A percentile compares a stretch with the other conserved stretches of the same genome.
Evolutionary conservation across 768 basidiomycete genomes (phyloP).

Genomic region (Phaffia tasmanica): DNA sequence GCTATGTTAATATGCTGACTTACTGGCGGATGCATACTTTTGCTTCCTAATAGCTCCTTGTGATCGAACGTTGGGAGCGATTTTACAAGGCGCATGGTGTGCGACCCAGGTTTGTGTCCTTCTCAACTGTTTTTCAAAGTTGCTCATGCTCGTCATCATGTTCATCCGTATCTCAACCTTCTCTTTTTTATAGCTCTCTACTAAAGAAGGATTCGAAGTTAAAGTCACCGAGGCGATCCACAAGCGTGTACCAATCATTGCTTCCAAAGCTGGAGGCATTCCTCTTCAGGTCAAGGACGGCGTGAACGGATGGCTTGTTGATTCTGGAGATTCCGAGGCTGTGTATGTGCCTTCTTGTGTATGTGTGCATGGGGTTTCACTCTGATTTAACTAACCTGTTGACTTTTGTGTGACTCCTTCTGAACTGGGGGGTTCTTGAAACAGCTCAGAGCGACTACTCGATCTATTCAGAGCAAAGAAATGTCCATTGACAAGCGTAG

Average conservation of each 20-base stretch:
- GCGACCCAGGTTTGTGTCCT: slow-evolving; percentile 46
- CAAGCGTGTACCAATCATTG: slow-evolving; percentile 75
- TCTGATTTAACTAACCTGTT: background rate
- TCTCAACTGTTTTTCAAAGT: too few species aligned
- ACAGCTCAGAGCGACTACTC: slow-evolving; percentile 18
- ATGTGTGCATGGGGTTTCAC: background rate
- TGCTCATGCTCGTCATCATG: too few species aligned
- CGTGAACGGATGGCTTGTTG: slow-evolving; percentile 74
- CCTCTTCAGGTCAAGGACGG: slow-evolving; percentile 82
- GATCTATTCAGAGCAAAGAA: background rate
- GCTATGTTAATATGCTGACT: background rate
- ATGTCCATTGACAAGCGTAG: slow-evolving; percentile 14
- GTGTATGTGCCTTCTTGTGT: slow-evolving; percentile 39
- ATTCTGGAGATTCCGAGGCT: slow-evolving; percentile 59
- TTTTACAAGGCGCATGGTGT: slow-evolving; percentile 79
- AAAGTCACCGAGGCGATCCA: slow-evolving; percentile 66
- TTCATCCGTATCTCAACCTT: too few species aligned
- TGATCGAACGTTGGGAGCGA: slow-evolving; percentile 51
- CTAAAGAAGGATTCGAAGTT: slow-evolving; percentile 93
- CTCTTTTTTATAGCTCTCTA: slow-evolving; percentile 53
- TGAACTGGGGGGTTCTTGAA: background rate
- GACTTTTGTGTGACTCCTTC: background rate
- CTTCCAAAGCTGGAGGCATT: slow-evolving; percentile 78
- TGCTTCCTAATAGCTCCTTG: slow-evolving; percentile 11
- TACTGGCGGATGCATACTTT: background rate